Evolutionary conservation across 208 protist genomes (phyloP).

Genomic region (Trichomonas tenax): DNA sequence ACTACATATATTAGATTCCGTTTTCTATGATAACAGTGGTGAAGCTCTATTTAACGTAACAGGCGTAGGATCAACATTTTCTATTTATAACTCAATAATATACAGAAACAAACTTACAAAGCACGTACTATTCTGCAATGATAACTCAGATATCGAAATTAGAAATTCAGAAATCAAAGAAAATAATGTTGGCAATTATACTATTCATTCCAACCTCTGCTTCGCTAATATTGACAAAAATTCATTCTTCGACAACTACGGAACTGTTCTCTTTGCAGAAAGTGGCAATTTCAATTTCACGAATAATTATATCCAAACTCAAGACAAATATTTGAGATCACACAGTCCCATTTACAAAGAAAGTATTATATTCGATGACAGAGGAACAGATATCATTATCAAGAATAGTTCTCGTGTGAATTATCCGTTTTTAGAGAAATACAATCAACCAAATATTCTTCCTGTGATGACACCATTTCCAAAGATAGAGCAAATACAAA

Average conservation of each 20-base stretch:
- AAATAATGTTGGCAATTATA: background rate
- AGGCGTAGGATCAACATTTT: background rate
- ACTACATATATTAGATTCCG: background rate
- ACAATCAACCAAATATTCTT: background rate
- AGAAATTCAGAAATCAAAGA: background rate
- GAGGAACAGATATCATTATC: background rate
- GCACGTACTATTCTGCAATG: background rate
- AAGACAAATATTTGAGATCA: background rate
- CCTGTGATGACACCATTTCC: background rate
- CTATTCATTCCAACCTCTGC: background rate
- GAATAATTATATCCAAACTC: background rate
- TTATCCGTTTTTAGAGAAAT: background rate
- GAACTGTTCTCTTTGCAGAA: background rate
- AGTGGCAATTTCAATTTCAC: background rate
- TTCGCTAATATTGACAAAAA: background rate
- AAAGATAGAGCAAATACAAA: too few relatives aligned
- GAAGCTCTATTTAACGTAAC: background rate
- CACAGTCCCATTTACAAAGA: background rate
- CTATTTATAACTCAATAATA: background rate
- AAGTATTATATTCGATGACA: background rate
- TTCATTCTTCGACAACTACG: background rate
- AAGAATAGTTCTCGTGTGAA: background rate
- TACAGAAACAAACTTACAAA: background rate
- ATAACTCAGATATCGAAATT: background rate
- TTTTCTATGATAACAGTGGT: background rate